Percentiles rank a stretch among this genome's conserved stretches.
phyloP scores from a whole-genome alignment of 129 eudicot genomes.

The Centaurea solstitialis region DNA sequence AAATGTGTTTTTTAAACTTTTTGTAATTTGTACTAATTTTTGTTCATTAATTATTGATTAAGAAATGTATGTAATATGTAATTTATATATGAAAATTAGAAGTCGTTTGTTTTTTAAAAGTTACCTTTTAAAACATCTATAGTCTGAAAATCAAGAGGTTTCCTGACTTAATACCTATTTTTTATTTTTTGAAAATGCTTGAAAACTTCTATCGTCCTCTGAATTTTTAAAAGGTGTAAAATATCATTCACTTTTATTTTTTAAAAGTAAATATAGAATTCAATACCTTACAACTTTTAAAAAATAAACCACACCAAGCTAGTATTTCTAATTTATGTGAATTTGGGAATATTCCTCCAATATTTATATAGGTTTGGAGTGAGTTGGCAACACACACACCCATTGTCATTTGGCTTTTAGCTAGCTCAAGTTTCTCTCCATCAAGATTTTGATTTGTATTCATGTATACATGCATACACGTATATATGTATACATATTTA shows the following conservation, averaged over 20 bases:
- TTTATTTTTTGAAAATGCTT: no score
- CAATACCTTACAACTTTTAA: no score
- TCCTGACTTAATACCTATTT: no score
- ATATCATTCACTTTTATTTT: no score
- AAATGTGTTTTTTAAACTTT: neutral
- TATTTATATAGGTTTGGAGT: conserved; percentile 14
- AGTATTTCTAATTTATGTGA: neutral
- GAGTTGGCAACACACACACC: conserved; percentile 12
- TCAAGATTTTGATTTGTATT: conserved; percentile 2
- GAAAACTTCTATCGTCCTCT: no score
- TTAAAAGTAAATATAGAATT: no score
- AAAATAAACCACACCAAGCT: neutral
- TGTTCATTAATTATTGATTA: no score
- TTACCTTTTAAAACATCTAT: no score
- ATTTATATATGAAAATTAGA: neutral
- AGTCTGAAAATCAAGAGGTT: no score
- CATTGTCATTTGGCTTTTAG: conserved; percentile 14
- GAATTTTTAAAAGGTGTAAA: no score
- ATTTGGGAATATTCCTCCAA: neutral
- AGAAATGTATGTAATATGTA: neutral
- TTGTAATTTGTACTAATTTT: neutral
- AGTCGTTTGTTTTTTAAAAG: no score
- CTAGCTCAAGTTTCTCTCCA: neutral
- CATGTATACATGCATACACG: neutral
- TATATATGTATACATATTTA: neutral